phyloP scores from a whole-genome alignment of 257 asterid species.

The Plantago ovata region DNA sequence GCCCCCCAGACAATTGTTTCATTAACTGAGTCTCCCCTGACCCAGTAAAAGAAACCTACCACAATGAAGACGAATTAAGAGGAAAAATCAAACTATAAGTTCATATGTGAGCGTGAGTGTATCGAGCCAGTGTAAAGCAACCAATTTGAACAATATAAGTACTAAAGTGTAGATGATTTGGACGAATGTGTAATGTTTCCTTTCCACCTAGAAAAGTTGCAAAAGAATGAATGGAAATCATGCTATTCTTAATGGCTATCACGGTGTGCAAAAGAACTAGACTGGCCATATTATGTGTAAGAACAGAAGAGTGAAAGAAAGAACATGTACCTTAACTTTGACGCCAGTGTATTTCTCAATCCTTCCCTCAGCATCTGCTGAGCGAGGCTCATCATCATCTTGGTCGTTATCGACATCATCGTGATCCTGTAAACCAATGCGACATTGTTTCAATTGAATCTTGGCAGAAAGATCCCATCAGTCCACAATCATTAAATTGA shows the following conservation, averaged over 20 bases:
- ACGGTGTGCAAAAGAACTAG: neutral
- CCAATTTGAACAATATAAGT: neutral
- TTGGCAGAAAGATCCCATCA: neutral
- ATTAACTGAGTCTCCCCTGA: conserved; percentile 98
- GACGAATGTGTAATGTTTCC: neutral
- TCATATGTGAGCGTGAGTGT: conserved; percentile 3
- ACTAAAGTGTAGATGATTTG: neutral
- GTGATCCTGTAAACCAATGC: conserved; percentile 51
- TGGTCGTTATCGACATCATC: conserved; percentile 68
- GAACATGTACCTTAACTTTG: conserved; percentile 81
- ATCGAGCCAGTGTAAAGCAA: too few species aligned
- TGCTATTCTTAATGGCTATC: conserved; percentile 7
- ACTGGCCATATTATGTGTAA: conserved; percentile 7
- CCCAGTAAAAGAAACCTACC: conserved; percentile 94
- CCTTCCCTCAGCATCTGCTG: conserved; percentile 75
- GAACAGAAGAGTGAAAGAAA: conserved; percentile 12
- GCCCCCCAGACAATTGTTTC: conserved; percentile 98
- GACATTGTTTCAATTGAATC: conserved; percentile 6
- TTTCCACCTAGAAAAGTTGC: conserved; percentile 8
- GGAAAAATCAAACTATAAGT: conserved; percentile 15
- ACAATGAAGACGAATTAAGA: conserved; percentile 12
- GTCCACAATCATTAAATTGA: neutral
- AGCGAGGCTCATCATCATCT: conserved; percentile 84
- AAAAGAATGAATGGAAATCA: conserved; percentile 15
- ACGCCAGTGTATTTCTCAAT: conserved; percentile 95